These are phyloP conservation scores for Conticribra guillardii DNA, from an alignment of 108 stramenopile genomes.

Conservation along the genomic window DNA sequence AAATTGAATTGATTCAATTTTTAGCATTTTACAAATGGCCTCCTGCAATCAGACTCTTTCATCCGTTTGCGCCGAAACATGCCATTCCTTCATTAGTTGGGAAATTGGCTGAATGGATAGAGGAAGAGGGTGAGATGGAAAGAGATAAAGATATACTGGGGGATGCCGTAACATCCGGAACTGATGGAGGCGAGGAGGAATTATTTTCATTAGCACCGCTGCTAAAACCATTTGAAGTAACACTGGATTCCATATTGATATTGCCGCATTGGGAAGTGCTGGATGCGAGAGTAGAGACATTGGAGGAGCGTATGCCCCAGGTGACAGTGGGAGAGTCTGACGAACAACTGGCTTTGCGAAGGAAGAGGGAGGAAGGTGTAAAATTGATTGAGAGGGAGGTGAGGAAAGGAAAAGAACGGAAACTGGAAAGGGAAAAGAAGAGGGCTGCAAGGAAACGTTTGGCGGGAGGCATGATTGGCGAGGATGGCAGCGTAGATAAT, in stretches of 20 bases:
- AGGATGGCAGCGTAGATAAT: too few relatives aligned
- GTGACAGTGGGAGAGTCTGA: conserved; percentile 14
- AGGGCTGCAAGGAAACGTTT: conserved; percentile 12
- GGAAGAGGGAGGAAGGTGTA: conserved; percentile 46
- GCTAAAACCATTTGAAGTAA: conserved; percentile 65
- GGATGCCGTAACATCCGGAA: neutral
- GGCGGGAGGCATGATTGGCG: conserved; percentile 15
- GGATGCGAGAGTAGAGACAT: conserved; percentile 41
- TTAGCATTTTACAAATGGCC: conserved; percentile 64
- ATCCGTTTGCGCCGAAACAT: conserved; percentile 60
- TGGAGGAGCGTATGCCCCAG: conserved; percentile 35
- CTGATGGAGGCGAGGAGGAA: neutral
- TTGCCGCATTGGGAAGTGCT: conserved; percentile 69
- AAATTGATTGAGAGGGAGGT: conserved; percentile 64
- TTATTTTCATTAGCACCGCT: neutral
- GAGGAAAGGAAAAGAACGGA: conserved; percentile 43
- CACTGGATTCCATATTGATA: conserved; percentile 69
- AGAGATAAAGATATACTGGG: neutral
- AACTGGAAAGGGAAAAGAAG: conserved; percentile 39
- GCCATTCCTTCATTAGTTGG: conserved; percentile 51
- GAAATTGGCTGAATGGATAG: conserved; percentile 70
- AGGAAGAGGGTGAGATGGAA: conserved; percentile 15
- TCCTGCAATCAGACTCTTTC: conserved; percentile 80
- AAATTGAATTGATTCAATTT: neutral
- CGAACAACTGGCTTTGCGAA: conserved; percentile 24